These are phyloP conservation scores for Claviceps sp. DNA, from an alignment of 2,329 filamentous ascomycete species.

Conservation along the genomic window DNA sequence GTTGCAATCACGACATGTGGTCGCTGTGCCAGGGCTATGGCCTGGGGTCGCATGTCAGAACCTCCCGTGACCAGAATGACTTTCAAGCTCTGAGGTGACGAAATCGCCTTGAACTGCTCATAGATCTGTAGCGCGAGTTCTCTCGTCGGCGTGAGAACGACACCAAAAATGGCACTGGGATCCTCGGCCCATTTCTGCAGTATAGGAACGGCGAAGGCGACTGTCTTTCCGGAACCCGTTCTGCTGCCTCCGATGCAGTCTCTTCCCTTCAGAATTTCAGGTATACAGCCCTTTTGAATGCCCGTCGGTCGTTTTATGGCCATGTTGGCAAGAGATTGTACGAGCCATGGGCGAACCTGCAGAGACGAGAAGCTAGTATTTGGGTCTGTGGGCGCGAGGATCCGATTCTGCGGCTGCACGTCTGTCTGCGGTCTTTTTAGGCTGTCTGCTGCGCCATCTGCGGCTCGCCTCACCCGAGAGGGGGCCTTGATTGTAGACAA, in stretches of 20 bases:
- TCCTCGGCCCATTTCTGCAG: conserved; percentile 88
- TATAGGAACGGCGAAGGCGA: conserved; percentile 90
- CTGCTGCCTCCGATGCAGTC: conserved; percentile 92
- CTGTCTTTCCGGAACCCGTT: conserved; percentile 94
- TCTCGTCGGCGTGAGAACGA: conserved; percentile 79
- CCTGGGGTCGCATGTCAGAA: conserved; percentile 82
- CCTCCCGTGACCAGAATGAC: conserved; percentile 84
- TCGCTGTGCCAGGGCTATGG: conserved; percentile 64
- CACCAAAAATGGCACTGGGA: conserved; percentile 77
- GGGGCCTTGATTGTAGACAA: conserved; percentile 35
- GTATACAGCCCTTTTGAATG: conserved; percentile 88
- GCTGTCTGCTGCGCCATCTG: conserved; percentile 13
- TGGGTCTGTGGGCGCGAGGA: conserved; percentile 39
- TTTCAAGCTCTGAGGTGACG: conserved; percentile 75
- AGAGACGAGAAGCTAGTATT: conserved; percentile 59
- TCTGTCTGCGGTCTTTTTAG: conserved; percentile 9
- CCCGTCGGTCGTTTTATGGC: conserved; percentile 81
- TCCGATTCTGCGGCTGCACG: conserved; percentile 17
- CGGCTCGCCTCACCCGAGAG: conserved; percentile 36
- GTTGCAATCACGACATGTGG: conserved; percentile 93
- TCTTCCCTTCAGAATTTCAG: conserved; percentile 76
- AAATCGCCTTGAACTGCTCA: conserved; percentile 91
- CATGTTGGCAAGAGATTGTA: conserved; percentile 60
- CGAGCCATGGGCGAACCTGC: conserved; percentile 72
- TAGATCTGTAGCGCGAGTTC: conserved; percentile 93